Percentiles rank a stretch among this genome's conserved stretches.
These are phyloP conservation scores for Bacidia gigantensis DNA, from an alignment of 495 filamentous ascomycete species.

Conservation along the genomic window DNA sequence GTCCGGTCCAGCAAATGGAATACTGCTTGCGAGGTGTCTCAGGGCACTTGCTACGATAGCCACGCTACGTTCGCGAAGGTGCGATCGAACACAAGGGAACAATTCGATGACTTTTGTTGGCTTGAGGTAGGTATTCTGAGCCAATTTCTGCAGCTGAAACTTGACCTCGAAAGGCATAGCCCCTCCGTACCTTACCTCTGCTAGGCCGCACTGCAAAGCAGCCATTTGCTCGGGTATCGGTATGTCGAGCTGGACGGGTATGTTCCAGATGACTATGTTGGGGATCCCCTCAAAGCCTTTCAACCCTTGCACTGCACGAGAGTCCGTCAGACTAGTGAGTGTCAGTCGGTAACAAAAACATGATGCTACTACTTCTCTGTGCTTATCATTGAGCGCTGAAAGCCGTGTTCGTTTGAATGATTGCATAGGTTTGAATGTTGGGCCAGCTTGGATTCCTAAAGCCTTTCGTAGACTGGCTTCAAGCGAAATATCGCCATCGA, in stretches of 20 bases:
- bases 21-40: constrained; percentile 31
- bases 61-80: neutral
- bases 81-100: constrained; percentile 5
- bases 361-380: constrained; percentile 15
- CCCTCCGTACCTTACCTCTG: constrained; percentile 1
- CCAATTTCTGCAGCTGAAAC: constrained; percentile 28
- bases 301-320: constrained; percentile 4
- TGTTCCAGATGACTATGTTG: constrained; percentile 13
- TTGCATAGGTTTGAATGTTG: constrained; percentile 7
- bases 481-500: too few relatives aligned
- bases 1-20: constrained; percentile 36
- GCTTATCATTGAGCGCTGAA: constrained; percentile 12
- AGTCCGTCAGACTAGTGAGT: constrained; percentile 2
- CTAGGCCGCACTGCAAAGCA: constrained; percentile 17
- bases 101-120: constrained; percentile 18
- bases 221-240: constrained; percentile 12
- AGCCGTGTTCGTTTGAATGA: constrained; percentile 8
- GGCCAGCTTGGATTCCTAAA: too few relatives aligned
- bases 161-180: constrained; percentile 25
- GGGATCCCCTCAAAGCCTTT: constrained; percentile 16
- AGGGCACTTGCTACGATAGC: constrained; percentile 26
- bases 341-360: constrained; percentile 21
- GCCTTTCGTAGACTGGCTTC: too few relatives aligned
- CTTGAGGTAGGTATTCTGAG: constrained; percentile 24
- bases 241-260: constrained; percentile 2